Conservation (phyloP, 2,329 filamentous ascomycete species). For the Niveomyces coronatus region DNA sequence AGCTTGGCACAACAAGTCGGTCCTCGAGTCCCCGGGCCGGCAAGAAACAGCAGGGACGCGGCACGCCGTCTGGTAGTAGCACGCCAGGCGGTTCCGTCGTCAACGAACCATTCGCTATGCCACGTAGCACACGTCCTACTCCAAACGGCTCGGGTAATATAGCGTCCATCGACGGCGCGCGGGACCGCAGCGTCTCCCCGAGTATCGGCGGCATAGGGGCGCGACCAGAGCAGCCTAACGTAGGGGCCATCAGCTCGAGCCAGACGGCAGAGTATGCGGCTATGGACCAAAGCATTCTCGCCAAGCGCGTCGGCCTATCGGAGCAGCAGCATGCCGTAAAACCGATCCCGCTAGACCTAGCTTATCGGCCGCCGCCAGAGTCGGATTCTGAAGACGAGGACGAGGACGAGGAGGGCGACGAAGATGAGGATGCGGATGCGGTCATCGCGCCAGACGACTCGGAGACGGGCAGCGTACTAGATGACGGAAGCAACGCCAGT, state of each 20-base stretch:
- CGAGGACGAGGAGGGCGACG: slow-evolving; percentile 14
- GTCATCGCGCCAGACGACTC: slow-evolving; percentile 17
- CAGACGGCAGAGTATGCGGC: slow-evolving; percentile 53
- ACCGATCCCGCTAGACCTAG: slow-evolving; percentile 37
- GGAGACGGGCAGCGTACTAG: slow-evolving; percentile 15
- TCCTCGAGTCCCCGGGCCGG: slow-evolving; percentile 36
- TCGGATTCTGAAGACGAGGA: slow-evolving; percentile 8
- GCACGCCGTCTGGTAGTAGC: slow-evolving; percentile 16
- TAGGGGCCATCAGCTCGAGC: slow-evolving; percentile 29
- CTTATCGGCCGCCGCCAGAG: slow-evolving; percentile 10
- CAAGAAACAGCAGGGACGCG: slow-evolving; percentile 33
- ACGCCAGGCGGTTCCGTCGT: slow-evolving; percentile 19
- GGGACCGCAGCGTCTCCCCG: slow-evolving; percentile 33
- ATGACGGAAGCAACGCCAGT: slow-evolving; percentile 22
- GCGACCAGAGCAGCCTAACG: slow-evolving; percentile 19
- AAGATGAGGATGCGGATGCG: slow-evolving; percentile 12
- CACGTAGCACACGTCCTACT: slow-evolving; percentile 26
- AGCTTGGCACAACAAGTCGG: slow-evolving; percentile 44
- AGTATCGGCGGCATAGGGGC: slow-evolving; percentile 20
- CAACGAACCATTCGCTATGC: slow-evolving; percentile 14
- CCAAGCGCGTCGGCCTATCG: slow-evolving; percentile 42
- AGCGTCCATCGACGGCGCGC: slow-evolving; percentile 14
- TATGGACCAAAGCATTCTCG: slow-evolving; percentile 51
- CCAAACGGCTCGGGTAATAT: slow-evolving; percentile 27
- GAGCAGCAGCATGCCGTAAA: slow-evolving; percentile 32